Percentiles rank a stretch among this genome's conserved stretches.
Conservation (phyloP, 495 filamentous ascomycete genomes). For the Friedmanniomyces simplex region DNA sequence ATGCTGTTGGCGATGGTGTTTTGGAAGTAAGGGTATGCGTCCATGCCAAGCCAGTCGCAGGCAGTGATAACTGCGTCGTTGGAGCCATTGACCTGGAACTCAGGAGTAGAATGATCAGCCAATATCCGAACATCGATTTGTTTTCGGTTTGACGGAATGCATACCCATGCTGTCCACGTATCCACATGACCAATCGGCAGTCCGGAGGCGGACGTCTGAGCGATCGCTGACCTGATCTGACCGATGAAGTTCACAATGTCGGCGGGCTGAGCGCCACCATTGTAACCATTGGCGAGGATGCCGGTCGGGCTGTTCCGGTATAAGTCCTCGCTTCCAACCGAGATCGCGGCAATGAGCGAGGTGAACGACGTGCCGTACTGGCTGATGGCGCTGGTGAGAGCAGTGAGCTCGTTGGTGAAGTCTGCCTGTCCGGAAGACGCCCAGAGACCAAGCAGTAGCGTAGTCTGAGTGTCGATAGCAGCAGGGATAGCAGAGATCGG, state of each 20-base stretch:
- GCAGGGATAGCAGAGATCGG: slow-evolving; percentile 63
- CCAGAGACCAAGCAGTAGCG: slow-evolving; percentile 71
- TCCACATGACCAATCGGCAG: slow-evolving; percentile 75
- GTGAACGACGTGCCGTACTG: slow-evolving; percentile 50
- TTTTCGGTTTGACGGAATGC: too few species aligned
- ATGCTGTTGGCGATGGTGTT: slow-evolving; percentile 57
- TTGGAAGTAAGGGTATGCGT: slow-evolving; percentile 56
- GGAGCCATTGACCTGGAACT: slow-evolving; percentile 42
- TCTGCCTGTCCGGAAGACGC: slow-evolving; percentile 53
- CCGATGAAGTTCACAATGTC: slow-evolving; percentile 56
- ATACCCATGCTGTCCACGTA: slow-evolving; percentile 51
- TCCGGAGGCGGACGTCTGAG: slow-evolving; percentile 44
- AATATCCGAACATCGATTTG: too few species aligned
- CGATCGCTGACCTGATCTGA: slow-evolving; percentile 48
- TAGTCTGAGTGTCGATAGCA: slow-evolving; percentile 61
- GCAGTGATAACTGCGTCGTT: slow-evolving; percentile 61
- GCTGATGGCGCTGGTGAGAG: slow-evolving; percentile 52
- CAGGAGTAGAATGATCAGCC: background rate
- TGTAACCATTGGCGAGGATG: slow-evolving; percentile 41
- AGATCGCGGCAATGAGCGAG: slow-evolving; percentile 67
- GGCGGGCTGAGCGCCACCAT: slow-evolving; percentile 44
- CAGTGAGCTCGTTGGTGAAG: slow-evolving; percentile 58
- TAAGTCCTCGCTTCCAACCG: slow-evolving; percentile 82
- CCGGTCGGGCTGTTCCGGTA: slow-evolving; percentile 64
- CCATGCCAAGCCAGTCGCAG: slow-evolving; percentile 68